Evolutionary conservation across 1,139 yeast genomes (phyloP), one percentile per base, ranked within the genome.

Genomic region (Kurtzmaniella quercitrusa): DNA sequence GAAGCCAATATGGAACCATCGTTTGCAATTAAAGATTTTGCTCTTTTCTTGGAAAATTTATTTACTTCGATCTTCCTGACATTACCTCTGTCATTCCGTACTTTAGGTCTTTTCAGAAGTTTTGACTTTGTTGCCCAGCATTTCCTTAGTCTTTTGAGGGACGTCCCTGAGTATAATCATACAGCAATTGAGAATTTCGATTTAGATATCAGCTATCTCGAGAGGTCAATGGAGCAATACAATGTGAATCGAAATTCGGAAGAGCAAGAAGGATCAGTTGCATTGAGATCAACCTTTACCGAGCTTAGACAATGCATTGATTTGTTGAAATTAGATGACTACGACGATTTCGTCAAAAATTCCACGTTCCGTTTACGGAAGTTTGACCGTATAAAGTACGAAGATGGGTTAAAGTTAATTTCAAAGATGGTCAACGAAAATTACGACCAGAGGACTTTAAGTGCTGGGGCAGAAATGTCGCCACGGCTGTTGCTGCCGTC

Each of bases 11-110:
- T 54, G 1, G 87, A 82, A 46, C 94, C 97, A 14, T 85, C 87
- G 50, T 76, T 76, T 50, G 84, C 86, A 41, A 77, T 91, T 47
- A 80, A 81, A 42, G 98, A 93, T 64, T 81, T 89, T 70, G 93
- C 95, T n/a, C 78, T 84, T 46, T 93, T 84, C 61, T 72, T 93
- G 59, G 88, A 86, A 50, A 88, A 88, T 61, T 78, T 91, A 72
- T 88, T 93, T 58, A 81, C 85, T 42, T 83, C 95, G 1, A 88
- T 95, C n/a, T 78, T 93, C 53, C 82, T 86, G 16, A 87, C 85
- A 48, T 71, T 93, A 36, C 97, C 98, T 0, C 76, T 75, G 41
- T 77, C 87, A 9, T 82, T 93, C 46, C 79, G 88, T 52, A 82
- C 94, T 2, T 68, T 91, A 49, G 80, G 95, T 26, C 76, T 91